phyloP scores from a whole-genome alignment of 306 rosid genomes.

The Inga oerstediana region DNA sequence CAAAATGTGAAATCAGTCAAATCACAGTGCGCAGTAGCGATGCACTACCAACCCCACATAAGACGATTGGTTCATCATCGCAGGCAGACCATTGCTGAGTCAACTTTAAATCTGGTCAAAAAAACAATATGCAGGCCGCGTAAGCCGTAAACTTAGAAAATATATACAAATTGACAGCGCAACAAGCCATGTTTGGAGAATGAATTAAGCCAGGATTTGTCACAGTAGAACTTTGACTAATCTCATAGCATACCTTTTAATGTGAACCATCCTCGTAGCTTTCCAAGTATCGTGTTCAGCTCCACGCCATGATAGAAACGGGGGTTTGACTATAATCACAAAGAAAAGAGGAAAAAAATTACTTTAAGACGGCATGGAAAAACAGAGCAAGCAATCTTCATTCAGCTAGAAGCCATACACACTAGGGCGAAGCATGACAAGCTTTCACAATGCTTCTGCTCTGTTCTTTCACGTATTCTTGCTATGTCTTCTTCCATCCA shows the following conservation, averaged over 20 bases:
- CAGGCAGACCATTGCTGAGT: background rate
- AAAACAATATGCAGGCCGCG: background rate
- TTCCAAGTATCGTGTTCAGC: background rate
- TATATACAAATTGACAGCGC: too few relatives aligned
- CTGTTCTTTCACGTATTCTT: constrained; percentile 34
- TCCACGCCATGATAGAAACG: background rate
- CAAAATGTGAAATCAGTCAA: background rate
- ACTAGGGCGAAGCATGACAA: constrained; percentile 35
- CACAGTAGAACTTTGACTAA: background rate
- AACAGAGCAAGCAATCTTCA: background rate
- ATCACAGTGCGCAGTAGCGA: background rate
- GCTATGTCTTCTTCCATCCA: constrained; percentile 42
- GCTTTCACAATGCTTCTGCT: constrained; percentile 20
- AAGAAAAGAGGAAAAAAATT: background rate
- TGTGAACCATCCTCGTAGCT: background rate
- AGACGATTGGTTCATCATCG: background rate
- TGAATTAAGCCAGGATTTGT: background rate
- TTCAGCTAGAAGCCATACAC: background rate
- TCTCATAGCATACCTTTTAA: background rate
- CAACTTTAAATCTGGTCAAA: background rate
- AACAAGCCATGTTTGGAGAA: background rate
- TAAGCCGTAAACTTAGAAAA: background rate
- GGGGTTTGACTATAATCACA: constrained; percentile 21
- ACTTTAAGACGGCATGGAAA: background rate
- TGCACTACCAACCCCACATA: background rate